Evolutionary conservation across 2,329 filamentous ascomycete genomes (phyloP).

Genomic region (Aspergillus piperis): DNA sequence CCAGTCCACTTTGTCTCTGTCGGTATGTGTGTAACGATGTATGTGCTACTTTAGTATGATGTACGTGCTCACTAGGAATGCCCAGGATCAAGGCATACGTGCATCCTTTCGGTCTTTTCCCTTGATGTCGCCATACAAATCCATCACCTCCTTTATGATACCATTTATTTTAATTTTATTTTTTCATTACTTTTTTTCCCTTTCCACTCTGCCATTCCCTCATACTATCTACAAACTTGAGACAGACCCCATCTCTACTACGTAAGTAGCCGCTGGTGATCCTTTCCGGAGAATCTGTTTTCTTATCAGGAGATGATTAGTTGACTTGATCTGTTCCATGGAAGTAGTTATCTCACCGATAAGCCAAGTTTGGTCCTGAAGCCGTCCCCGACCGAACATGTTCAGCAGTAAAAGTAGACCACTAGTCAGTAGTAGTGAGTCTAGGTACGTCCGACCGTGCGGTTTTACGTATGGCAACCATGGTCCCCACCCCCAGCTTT

Average conservation of each 20-base stretch:
- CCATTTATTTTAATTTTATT: not conserved
- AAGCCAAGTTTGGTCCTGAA: not conserved
- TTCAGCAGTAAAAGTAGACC: not conserved
- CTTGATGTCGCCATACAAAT: constrained; percentile 8
- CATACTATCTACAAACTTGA: not conserved
- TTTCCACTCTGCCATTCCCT: not conserved
- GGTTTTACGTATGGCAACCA: constrained; percentile 2
- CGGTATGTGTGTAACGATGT: constrained; percentile 18
- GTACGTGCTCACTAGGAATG: constrained; percentile 12
- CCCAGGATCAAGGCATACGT: constrained; percentile 14
- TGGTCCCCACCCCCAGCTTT: constrained; percentile 7
- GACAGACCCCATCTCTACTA: too few relatives aligned
- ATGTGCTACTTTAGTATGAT: constrained; percentile 15
- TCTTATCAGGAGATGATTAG: not conserved
- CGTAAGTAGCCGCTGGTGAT: too few relatives aligned
- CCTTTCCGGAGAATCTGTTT: not conserved
- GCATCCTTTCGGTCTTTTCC: constrained; percentile 7
- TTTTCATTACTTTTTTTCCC: not conserved
- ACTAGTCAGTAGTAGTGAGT: too few relatives aligned
- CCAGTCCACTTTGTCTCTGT: constrained; percentile 17
- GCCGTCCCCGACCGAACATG: not conserved
- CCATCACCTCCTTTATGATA: not conserved
- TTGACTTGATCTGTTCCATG: constrained; percentile 1
- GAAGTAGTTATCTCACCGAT: constrained; percentile 5
- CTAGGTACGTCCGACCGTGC: not conserved